These are phyloP conservation scores for Pichia sp. DNA, from an alignment of 1,139 yeast species.

Conservation along the genomic window DNA sequence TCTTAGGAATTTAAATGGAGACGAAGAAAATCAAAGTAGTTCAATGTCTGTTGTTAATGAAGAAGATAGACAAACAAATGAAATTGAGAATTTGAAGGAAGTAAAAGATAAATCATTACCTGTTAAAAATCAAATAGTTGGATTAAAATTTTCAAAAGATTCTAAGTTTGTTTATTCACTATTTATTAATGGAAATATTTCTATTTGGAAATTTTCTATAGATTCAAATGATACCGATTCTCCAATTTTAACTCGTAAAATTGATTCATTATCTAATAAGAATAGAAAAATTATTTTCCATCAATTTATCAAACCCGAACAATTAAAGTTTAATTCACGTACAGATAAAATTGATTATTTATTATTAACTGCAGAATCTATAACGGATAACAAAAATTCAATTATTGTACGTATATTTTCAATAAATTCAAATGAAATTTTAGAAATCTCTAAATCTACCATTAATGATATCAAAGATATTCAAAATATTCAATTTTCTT, in stretches of 20 bases:
- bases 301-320: constrained; percentile 25
- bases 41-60: constrained; percentile 24
- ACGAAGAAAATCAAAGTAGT: constrained; percentile 27
- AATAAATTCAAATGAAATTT: constrained; percentile 19
- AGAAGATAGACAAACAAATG: constrained; percentile 23
- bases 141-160: constrained; percentile 33
- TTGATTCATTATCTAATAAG: constrained; percentile 11
- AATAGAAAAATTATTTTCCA: constrained; percentile 18
- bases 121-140: constrained; percentile 31
- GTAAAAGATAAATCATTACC: constrained; percentile 27
- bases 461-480: constrained; percentile 16
- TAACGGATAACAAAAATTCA: constrained; percentile 6
- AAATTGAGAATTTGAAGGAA: constrained; percentile 22
- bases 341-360: constrained; percentile 20
- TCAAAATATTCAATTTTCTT: constrained; percentile 18
- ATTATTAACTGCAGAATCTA: constrained; percentile 23
- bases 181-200: constrained; percentile 36
- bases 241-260: constrained; percentile 10
- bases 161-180: constrained; percentile 36
- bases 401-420: constrained; percentile 24
- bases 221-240: constrained; percentile 19
- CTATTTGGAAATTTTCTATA: constrained; percentile 31
- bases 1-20: constrained; percentile 13
- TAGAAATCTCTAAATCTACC: constrained; percentile 25
- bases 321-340: constrained; percentile 19